These are phyloP conservation scores for Bipolaris gigantea DNA, from an alignment of 2,329 filamentous ascomycete genomes.

Conservation along the genomic window DNA sequence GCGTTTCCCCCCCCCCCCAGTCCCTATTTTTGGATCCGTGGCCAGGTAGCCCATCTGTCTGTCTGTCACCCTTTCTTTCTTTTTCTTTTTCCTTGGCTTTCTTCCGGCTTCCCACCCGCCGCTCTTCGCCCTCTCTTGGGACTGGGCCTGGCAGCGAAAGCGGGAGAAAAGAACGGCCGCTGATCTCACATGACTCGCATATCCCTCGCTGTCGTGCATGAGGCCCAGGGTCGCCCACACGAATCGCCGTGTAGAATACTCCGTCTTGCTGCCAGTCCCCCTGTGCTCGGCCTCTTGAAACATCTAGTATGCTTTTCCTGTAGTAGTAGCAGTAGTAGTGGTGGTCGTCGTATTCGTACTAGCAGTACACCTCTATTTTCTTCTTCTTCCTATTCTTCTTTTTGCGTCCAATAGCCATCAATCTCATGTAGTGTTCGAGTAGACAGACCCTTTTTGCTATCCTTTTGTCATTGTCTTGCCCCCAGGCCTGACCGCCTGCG, in stretches of 20 bases:
- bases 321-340: no score
- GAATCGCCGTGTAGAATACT: no score
- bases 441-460: not conserved
- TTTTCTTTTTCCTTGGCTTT: not conserved
- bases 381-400: not conserved
- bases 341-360: no score
- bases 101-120: not conserved
- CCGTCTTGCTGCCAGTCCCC: no score
- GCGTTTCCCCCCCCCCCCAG: not conserved
- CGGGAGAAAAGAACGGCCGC: slow-evolving; percentile 8
- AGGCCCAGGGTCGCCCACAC: not conserved
- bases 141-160: not conserved
- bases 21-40: slow-evolving; percentile 4
- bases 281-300: no score
- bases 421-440: not conserved
- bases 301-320: no score
- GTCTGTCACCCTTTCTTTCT: not conserved
- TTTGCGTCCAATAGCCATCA: not conserved
- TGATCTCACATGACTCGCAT: slow-evolving; percentile 3
- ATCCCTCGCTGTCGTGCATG: not conserved
- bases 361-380: no score
- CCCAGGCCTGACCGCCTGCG: slow-evolving; percentile 8
- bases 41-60: not conserved
- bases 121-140: not conserved
- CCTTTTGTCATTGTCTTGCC: not conserved